These are phyloP conservation scores for Lathyrus oleraceus DNA, from an alignment of 306 rosid species.

Conservation along the genomic window DNA sequence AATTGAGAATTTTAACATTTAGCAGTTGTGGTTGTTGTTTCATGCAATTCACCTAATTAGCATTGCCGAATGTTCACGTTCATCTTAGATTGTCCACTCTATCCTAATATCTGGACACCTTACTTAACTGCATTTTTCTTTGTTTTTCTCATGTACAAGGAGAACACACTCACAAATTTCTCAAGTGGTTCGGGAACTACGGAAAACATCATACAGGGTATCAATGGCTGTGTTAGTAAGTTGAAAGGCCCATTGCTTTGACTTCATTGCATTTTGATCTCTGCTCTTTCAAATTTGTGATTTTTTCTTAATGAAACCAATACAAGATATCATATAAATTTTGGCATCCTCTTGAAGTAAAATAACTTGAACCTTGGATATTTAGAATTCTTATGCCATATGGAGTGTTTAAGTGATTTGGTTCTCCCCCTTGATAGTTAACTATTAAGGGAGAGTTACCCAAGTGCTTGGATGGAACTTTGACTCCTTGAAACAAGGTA, in stretches of 20 bases:
- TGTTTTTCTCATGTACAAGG: conserved; percentile 50
- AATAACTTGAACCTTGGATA: neutral
- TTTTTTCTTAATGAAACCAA: neutral
- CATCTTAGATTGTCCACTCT: neutral
- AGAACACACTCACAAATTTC: conserved; percentile 96
- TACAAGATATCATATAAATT: conserved; percentile 1
- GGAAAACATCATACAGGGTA: conserved; percentile 83
- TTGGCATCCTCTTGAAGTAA: conserved; percentile 10
- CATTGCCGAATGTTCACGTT: neutral
- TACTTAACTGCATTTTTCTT: conserved; percentile 13
- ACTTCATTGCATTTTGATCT: neutral
- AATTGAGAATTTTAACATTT: neutral
- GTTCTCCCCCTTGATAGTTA: neutral
- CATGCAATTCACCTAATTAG: neutral
- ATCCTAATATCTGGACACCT: conserved; percentile 1
- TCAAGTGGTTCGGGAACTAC: conserved; percentile 81
- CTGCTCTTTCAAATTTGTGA: neutral
- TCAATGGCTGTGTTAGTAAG: conserved; percentile 93
- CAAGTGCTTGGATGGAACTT: neutral
- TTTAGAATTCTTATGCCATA: neutral
- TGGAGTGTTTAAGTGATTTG: neutral
- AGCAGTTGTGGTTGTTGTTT: neutral
- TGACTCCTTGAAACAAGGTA: neutral
- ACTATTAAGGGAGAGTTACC: neutral
- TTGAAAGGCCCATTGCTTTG: conserved; percentile 32